phyloP scores from a whole-genome alignment of 371 early-diverging fungal species.

The Mortierella polycephala region DNA sequence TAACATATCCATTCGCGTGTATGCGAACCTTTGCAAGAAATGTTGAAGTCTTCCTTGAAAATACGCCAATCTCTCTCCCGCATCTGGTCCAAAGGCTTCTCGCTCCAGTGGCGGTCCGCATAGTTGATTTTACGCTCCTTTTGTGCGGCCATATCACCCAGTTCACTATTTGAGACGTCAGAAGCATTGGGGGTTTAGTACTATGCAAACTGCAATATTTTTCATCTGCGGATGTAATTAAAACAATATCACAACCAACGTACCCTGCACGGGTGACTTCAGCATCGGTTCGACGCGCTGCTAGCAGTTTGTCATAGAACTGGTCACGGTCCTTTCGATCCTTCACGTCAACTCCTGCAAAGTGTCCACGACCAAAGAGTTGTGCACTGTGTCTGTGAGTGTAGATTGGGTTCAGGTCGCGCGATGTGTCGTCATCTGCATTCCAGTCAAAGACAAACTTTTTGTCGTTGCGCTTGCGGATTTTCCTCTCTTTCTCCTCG shows the following conservation, averaged over 20 bases:
- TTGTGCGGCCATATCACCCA: slow-evolving; percentile 68
- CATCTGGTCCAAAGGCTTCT: slow-evolving; percentile 93
- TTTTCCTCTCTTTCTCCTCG: slow-evolving; percentile 78
- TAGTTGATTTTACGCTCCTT: slow-evolving; percentile 78
- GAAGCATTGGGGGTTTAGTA: neutral
- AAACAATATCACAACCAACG: neutral
- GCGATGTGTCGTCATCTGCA: slow-evolving; percentile 93
- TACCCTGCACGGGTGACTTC: slow-evolving; percentile 75
- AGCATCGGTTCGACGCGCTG: slow-evolving; percentile 74
- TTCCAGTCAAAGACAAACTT: slow-evolving; percentile 99
- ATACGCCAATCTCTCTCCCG: slow-evolving; percentile 98
- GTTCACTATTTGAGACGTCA: slow-evolving; percentile 58
- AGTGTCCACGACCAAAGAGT: slow-evolving; percentile 92
- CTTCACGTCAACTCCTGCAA: slow-evolving; percentile 90
- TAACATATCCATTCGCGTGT: neutral
- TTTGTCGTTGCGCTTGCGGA: slow-evolving; percentile 88
- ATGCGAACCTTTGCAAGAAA: slow-evolving; percentile 85
- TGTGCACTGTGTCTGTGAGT: slow-evolving; percentile 81
- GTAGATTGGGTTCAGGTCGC: slow-evolving; percentile 92
- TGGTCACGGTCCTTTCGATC: slow-evolving; percentile 76
- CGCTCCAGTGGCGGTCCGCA: slow-evolving; percentile 96
- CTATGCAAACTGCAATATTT: neutral
- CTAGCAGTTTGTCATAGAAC: slow-evolving; percentile 76
- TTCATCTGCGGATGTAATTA: neutral
- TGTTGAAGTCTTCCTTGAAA: slow-evolving; percentile 97